Evolutionary conservation across 1,284 basidiomycete genomes (phyloP).

Genomic region (Ganoderma leucocontextum): DNA sequence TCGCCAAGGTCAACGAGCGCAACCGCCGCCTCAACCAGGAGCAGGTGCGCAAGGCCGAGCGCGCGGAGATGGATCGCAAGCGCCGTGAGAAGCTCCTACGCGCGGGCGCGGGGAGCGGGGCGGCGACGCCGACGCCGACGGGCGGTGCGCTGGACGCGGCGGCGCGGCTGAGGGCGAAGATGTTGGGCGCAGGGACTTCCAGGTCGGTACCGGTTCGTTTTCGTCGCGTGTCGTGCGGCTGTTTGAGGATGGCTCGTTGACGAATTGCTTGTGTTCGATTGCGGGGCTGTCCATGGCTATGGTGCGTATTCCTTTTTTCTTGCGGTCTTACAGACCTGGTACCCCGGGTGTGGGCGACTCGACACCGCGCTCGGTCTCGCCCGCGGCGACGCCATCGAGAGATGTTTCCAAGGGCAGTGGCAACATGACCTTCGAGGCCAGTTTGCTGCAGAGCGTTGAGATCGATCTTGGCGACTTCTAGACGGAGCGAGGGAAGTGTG

Average conservation of each 20-base stretch:
- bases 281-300: not conserved
- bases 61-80: constrained; percentile 70
- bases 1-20: constrained; percentile 87
- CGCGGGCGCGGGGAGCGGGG: constrained; percentile 40
- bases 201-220: constrained; percentile 25
- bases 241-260: constrained; percentile 24
- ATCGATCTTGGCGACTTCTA: constrained; percentile 84
- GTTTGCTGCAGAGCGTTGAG: constrained; percentile 72
- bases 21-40: constrained; percentile 87
- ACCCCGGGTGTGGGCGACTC: constrained; percentile 49
- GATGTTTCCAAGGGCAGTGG: constrained; percentile 42
- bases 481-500: not conserved
- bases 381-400: constrained; percentile 40
- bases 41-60: constrained; percentile 79
- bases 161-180: constrained; percentile 67
- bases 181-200: constrained; percentile 47
- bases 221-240: constrained; percentile 39
- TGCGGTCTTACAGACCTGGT: constrained; percentile 12
- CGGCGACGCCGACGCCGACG: constrained; percentile 52
- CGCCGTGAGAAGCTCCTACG: constrained; percentile 69
- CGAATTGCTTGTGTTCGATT: not conserved
- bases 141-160: constrained; percentile 53
- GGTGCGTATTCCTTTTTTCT: not conserved
- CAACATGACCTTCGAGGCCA: constrained; percentile 56
- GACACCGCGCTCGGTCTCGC: constrained; percentile 50